A percentile compares a stretch with the other conserved stretches of the same genome.
phyloP scores from a whole-genome alignment of 2,329 filamentous ascomycete species.

The Hypoxylon sp. region DNA sequence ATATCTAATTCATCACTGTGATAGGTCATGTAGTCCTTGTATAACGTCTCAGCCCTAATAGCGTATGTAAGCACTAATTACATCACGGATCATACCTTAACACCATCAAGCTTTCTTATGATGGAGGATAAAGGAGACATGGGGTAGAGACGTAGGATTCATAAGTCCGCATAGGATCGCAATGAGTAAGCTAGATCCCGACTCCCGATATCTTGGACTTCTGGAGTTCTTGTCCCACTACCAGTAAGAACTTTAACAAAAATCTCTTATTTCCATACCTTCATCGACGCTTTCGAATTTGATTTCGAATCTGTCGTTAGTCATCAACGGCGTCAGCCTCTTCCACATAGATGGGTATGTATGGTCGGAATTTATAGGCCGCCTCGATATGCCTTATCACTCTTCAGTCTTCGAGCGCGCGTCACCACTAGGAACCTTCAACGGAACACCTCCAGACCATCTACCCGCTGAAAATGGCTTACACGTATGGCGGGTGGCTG shows the following conservation, averaged over 20 bases:
- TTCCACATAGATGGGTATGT: conserved; percentile 8
- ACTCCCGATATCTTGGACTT: conserved; percentile 17
- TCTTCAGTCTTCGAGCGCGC: conserved; percentile 34
- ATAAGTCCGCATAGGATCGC: conserved; percentile 13
- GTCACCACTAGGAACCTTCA: conserved; percentile 39
- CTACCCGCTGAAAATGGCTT: conserved; percentile 45
- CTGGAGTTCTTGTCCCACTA: background rate
- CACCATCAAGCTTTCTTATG: conserved; percentile 3
- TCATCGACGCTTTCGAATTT: conserved; percentile 2
- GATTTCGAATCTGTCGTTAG: conserved; percentile 1
- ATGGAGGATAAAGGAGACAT: background rate
- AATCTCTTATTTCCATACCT: conserved; percentile 17
- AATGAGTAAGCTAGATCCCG: conserved; percentile 20
- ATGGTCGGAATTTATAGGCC: conserved; percentile 8
- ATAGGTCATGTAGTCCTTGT: conserved; percentile 24
- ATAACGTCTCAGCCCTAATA: conserved; percentile 22
- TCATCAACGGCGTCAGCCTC: conserved; percentile 13
- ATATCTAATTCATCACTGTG: conserved; percentile 11
- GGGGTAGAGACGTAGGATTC: conserved; percentile 9
- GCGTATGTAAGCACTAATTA: conserved; percentile 35
- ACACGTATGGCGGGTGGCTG: conserved; percentile 44
- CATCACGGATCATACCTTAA: conserved; percentile 25
- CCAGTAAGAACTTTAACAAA: conserved; percentile 23
- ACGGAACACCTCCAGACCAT: conserved; percentile 38
- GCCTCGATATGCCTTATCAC: conserved; percentile 35